Evolutionary conservation across 148 eudicot genomes (phyloP).

Genomic region (Diospyros kaki): DNA sequence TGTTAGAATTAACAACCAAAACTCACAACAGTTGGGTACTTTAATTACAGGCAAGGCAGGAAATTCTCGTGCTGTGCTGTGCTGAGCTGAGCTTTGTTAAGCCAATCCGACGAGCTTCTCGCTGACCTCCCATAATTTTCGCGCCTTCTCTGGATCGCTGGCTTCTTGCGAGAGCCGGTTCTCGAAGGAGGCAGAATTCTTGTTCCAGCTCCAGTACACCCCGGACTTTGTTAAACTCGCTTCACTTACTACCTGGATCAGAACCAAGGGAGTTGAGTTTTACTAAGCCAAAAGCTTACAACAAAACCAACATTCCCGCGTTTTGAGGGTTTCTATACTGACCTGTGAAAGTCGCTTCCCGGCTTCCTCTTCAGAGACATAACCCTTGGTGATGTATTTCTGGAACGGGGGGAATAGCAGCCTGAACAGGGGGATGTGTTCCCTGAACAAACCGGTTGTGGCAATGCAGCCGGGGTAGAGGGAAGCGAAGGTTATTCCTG

Average conservation of each 20-base stretch:
- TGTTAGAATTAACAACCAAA: too few species aligned
- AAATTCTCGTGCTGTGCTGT: too few species aligned
- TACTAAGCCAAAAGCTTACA: background rate
- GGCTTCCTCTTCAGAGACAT: slow-evolving; percentile 87
- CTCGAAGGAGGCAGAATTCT: slow-evolving; percentile 63
- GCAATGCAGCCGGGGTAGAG: slow-evolving; percentile 98
- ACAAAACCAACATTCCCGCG: background rate
- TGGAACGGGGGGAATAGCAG: slow-evolving; percentile 88
- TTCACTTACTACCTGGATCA: slow-evolving; percentile 68
- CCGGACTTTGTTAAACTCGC: slow-evolving; percentile 83
- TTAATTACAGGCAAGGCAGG: too few species aligned
- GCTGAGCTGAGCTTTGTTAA: slow-evolving; percentile 9
- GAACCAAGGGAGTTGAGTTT: background rate
- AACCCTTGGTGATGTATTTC: slow-evolving; percentile 87
- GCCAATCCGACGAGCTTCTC: slow-evolving; percentile 90
- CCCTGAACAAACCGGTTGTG: slow-evolving; percentile 78
- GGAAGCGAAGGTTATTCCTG: slow-evolving; percentile 80
- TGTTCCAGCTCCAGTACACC: slow-evolving; percentile 98
- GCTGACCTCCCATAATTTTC: slow-evolving; percentile 81
- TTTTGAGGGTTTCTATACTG: background rate
- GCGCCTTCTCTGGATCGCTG: slow-evolving; percentile 75
- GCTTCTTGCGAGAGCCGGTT: slow-evolving; percentile 89
- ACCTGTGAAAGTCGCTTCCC: slow-evolving; percentile 94
- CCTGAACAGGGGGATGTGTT: slow-evolving; percentile 74
- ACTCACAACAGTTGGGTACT: too few species aligned